A percentile compares a stretch with the other conserved stretches of the same genome.
Evolutionary conservation across 1,284 basidiomycete genomes (phyloP).

Genomic region (Rhodotorula sp.): DNA sequence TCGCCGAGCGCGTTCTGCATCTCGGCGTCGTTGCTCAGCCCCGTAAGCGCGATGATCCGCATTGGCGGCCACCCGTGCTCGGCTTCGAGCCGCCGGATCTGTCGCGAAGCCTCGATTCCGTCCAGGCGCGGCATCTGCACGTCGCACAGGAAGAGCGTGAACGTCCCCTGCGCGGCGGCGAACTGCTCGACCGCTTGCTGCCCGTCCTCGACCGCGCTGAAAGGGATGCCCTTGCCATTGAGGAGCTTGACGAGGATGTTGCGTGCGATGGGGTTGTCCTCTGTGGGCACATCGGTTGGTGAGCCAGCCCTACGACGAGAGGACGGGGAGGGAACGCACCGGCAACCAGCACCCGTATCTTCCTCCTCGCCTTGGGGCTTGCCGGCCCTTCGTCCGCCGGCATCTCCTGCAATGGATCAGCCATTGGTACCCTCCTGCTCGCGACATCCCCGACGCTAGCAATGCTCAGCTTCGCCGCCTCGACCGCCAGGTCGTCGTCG

Average conservation of each 20-base stretch:
- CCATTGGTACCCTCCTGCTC: background rate
- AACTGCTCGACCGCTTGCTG: slow-evolving; percentile 31
- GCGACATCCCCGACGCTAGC: slow-evolving; percentile 40
- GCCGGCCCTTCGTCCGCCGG: background rate
- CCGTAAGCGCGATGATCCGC: slow-evolving; percentile 32
- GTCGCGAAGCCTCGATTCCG: slow-evolving; percentile 25
- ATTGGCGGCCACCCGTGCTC: background rate
- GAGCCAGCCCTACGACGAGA: background rate
- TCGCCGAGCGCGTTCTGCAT: slow-evolving; percentile 19
- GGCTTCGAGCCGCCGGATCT: slow-evolving; percentile 20
- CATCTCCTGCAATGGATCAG: background rate
- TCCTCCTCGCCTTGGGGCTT: background rate
- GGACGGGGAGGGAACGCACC: background rate
- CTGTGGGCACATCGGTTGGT: background rate
- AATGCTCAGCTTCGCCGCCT: slow-evolving; percentile 57
- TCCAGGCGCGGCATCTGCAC: slow-evolving; percentile 36
- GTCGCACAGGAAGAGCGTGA: slow-evolving; percentile 12
- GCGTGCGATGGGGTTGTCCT: slow-evolving; percentile 36
- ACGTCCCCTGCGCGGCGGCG: background rate
- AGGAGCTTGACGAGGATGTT: slow-evolving; percentile 29
- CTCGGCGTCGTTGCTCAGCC: slow-evolving; percentile 31
- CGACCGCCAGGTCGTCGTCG: slow-evolving; percentile 20
- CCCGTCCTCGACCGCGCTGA: slow-evolving; percentile 27
- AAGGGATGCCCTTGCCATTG: slow-evolving; percentile 19
- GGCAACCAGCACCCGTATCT: slow-evolving; percentile 24